Conservation (phyloP, 2,329 filamentous ascomycete species). For the Penicillium verrucosum region DNA sequence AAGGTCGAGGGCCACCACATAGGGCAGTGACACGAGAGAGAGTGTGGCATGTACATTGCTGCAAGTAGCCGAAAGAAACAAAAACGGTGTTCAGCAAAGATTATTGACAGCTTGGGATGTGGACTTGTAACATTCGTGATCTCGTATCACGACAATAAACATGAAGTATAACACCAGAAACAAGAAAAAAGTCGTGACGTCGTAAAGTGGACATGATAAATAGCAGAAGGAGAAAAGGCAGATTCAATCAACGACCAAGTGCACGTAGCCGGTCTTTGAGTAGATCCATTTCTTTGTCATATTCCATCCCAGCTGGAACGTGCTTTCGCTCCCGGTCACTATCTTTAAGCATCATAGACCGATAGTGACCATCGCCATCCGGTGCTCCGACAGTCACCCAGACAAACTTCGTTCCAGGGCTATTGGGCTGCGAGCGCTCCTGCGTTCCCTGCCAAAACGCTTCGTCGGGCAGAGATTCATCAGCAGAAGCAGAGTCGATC, state of each 20-base stretch:
- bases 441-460: conserved; percentile 44
- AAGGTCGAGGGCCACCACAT: neutral
- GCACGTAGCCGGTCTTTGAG: conserved; percentile 30
- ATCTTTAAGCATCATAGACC: conserved; percentile 37
- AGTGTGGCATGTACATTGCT: neutral
- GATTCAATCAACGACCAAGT: conserved; percentile 21
- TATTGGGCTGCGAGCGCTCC: conserved; percentile 40
- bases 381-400: conserved; percentile 52
- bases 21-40: neutral
- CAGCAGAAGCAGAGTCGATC: conserved; percentile 8
- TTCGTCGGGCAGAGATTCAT: conserved; percentile 22
- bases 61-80: neutral
- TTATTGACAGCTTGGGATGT: neutral
- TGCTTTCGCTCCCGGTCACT: conserved; percentile 17
- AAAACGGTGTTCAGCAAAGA: neutral
- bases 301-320: conserved; percentile 9
- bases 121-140: neutral
- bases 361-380: conserved; percentile 46
- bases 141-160: neutral
- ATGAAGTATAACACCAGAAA: neutral
- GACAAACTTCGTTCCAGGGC: conserved; percentile 49
- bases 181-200: conserved; percentile 24
- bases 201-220: conserved; percentile 17
- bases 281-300: conserved; percentile 30
- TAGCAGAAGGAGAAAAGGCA: conserved; percentile 8